Percentiles rank a stretch among this genome's conserved stretches.
These are phyloP conservation scores for Spizellomyces sp. DNA, from an alignment of 192 early-diverging fungal species.

Conservation along the genomic window DNA sequence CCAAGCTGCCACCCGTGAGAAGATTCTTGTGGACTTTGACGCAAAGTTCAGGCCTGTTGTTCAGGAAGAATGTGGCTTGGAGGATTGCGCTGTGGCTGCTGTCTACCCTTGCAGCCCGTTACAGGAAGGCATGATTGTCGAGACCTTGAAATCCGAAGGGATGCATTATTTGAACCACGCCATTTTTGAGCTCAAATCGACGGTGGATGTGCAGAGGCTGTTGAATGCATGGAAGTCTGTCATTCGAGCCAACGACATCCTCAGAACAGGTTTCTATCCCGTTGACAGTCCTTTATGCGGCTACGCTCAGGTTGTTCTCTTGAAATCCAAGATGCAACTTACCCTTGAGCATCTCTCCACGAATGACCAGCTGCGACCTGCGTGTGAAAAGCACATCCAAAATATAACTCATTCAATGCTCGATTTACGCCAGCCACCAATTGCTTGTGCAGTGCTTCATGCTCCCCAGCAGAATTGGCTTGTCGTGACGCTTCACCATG, in stretches of 20 bases:
- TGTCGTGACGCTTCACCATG: slow-evolving; percentile 33
- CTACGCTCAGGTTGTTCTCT: slow-evolving; percentile 21
- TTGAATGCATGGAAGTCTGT: slow-evolving; percentile 11
- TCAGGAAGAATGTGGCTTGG: background rate
- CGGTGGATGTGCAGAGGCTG: slow-evolving; percentile 4
- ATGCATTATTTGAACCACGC: slow-evolving; percentile 15
- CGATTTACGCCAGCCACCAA: slow-evolving; percentile 5
- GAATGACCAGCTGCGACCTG: background rate
- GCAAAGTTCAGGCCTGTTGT: background rate
- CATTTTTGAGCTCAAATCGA: background rate
- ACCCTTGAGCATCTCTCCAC: background rate
- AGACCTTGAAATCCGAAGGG: slow-evolving; percentile 11
- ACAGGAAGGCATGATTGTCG: slow-evolving; percentile 30
- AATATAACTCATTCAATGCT: background rate
- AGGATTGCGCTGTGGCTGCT: background rate
- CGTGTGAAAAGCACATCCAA: background rate
- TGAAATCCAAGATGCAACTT: background rate
- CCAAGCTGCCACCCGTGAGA: background rate
- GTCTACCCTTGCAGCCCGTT: slow-evolving; percentile 33
- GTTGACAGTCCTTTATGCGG: background rate
- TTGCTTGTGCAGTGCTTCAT: background rate
- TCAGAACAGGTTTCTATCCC: slow-evolving; percentile 17
- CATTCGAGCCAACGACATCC: slow-evolving; percentile 19
- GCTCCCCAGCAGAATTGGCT: background rate
- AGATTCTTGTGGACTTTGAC: background rate